Conservation (phyloP, 345 rosid species). For the Alliaria petiolata region DNA sequence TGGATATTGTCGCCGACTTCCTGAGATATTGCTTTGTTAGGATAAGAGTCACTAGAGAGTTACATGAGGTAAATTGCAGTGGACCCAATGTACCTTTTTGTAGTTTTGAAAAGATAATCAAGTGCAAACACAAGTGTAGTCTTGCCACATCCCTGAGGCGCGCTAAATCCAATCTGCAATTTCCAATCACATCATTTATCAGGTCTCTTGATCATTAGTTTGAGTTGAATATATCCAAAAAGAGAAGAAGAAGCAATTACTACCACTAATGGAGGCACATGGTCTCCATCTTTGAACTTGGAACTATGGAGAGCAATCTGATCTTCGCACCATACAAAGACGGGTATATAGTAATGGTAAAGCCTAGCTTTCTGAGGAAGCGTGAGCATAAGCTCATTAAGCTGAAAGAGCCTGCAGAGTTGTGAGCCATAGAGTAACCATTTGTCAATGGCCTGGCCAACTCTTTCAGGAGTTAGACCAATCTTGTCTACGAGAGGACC, state of each 20-base stretch:
- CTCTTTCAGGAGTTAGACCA: constrained; percentile 54
- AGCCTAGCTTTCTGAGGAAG: constrained; percentile 72
- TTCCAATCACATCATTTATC: neutral
- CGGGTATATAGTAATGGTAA: constrained; percentile 90
- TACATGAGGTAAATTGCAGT: neutral
- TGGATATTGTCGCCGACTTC: constrained; percentile 79
- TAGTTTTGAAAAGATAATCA: constrained; percentile 66
- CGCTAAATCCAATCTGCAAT: constrained; percentile 92
- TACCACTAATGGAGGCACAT: constrained; percentile 93
- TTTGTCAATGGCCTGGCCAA: constrained; percentile 69
- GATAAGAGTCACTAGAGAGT: neutral
- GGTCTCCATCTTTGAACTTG: constrained; percentile 63
- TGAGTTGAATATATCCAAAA: too few species aligned
- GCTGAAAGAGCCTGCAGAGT: constrained; percentile 62
- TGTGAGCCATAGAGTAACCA: constrained; percentile 69
- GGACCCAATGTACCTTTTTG: constrained; percentile 55
- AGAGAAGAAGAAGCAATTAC: neutral
- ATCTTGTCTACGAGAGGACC: constrained; percentile 75
- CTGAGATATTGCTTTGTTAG: constrained; percentile 37
- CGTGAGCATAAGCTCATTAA: constrained; percentile 66
- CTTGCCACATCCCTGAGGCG: constrained; percentile 99
- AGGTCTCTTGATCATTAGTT: neutral
- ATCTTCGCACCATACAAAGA: constrained; percentile 89
- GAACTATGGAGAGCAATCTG: constrained; percentile 68
- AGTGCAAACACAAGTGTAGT: constrained; percentile 97